Evolutionary conservation across 1,139 yeast genomes (phyloP).

Genomic region (Scheffersomyces illinoinensis): DNA sequence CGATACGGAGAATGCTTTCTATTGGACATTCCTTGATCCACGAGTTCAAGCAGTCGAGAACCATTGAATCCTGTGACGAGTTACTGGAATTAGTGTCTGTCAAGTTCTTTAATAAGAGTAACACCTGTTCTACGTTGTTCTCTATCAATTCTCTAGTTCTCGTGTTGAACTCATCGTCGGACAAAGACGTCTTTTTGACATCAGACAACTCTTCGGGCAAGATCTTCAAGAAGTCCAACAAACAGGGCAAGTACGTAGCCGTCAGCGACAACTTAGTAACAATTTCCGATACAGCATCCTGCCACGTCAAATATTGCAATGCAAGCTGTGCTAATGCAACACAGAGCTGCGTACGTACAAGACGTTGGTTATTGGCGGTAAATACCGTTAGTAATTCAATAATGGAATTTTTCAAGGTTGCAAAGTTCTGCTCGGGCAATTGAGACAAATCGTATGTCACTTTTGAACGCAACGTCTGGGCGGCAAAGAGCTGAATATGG

Average conservation of each 20-base stretch:
- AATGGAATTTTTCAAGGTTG: slow-evolving; percentile 62
- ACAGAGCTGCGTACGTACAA: slow-evolving; percentile 77
- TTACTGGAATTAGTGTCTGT: slow-evolving; percentile 26
- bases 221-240: slow-evolving; percentile 79
- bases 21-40: slow-evolving; percentile 90
- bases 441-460: slow-evolving; percentile 83
- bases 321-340: slow-evolving; percentile 81
- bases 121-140: slow-evolving; percentile 67
- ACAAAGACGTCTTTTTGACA: slow-evolving; percentile 71
- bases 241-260: slow-evolving; percentile 37
- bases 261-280: slow-evolving; percentile 47
- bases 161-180: slow-evolving; percentile 74
- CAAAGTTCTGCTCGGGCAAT: slow-evolving; percentile 54
- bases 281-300: slow-evolving; percentile 68
- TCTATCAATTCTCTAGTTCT: slow-evolving; percentile 66
- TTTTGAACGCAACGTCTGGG: slow-evolving; percentile 87
- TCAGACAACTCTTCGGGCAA: slow-evolving; percentile 90
- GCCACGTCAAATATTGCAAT: slow-evolving; percentile 76
- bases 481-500: slow-evolving; percentile 65
- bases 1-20: slow-evolving; percentile 60
- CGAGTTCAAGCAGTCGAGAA: slow-evolving; percentile 77
- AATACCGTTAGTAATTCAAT: slow-evolving; percentile 55
- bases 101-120: slow-evolving; percentile 57
- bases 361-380: slow-evolving; percentile 35
- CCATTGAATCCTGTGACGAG: slow-evolving; percentile 26